Conservation (phyloP, 306 rosid species). For the Astragalus glycyphyllos region DNA sequence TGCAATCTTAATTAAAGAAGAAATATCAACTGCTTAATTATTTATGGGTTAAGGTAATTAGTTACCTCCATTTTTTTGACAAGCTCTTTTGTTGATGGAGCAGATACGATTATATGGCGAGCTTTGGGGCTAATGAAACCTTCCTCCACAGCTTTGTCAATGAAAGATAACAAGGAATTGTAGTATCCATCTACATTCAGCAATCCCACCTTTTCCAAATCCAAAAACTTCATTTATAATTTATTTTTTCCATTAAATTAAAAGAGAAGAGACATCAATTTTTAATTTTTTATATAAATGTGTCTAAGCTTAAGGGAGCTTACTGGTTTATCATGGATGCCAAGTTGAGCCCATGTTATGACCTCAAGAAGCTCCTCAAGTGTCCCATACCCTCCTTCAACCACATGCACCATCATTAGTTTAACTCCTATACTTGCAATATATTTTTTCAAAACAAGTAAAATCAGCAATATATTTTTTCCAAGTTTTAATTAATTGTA, state of each 20-base stretch:
- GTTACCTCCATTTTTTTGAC: slow-evolving; percentile 91
- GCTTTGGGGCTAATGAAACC: slow-evolving; percentile 87
- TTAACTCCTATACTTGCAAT: too few relatives aligned
- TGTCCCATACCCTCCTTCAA: slow-evolving; percentile 94
- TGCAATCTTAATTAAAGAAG: not conserved
- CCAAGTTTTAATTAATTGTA: too few relatives aligned
- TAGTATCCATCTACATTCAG: slow-evolving; percentile 95
- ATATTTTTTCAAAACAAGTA: too few relatives aligned
- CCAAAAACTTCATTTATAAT: not conserved
- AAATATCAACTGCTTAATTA: too few relatives aligned
- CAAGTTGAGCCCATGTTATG: slow-evolving; percentile 97
- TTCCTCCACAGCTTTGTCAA: slow-evolving; percentile 96
- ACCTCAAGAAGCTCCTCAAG: slow-evolving; percentile 98
- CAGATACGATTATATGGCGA: slow-evolving; percentile 88
- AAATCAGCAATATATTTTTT: too few relatives aligned
- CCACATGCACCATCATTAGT: not conserved
- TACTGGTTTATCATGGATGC: slow-evolving; percentile 98
- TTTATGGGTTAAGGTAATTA: not conserved
- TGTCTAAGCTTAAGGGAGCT: not conserved
- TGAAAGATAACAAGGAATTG: slow-evolving; percentile 82
- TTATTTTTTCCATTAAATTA: not conserved
- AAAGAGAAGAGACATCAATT: not conserved
- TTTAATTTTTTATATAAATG: not conserved
- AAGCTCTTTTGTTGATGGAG: slow-evolving; percentile 81
- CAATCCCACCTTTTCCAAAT: slow-evolving; percentile 77